Evolutionary conservation across 257 asterid species (phyloP).

Genomic region (Verbascum thapsus): DNA sequence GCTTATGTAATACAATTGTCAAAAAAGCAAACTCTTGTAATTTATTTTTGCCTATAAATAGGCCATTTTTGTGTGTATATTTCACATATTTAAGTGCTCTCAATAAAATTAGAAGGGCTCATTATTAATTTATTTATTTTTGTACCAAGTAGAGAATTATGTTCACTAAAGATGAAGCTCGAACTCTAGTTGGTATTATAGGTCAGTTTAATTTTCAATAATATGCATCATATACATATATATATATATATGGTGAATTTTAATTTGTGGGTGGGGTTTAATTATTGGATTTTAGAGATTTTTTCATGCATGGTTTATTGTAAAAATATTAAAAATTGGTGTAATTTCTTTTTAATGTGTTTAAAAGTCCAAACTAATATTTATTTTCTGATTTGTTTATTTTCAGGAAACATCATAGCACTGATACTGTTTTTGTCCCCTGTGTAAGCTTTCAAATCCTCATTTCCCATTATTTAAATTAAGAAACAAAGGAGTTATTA

Average conservation of each 20-base stretch:
- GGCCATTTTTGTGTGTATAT: not conserved
- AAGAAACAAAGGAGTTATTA: too few relatives aligned
- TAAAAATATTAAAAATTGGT: too few relatives aligned
- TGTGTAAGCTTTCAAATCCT: slow-evolving; percentile 48
- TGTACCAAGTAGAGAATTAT: slow-evolving; percentile 27
- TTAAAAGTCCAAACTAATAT: not conserved
- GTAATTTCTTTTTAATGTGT: too few relatives aligned
- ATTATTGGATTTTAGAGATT: too few relatives aligned
- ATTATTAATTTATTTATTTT: not conserved
- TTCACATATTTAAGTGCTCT: not conserved
- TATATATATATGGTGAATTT: too few relatives aligned
- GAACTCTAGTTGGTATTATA: slow-evolving; percentile 62
- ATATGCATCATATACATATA: too few relatives aligned
- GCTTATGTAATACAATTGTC: slow-evolving; percentile 30
- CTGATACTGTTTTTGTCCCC: slow-evolving; percentile 78
- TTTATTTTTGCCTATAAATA: slow-evolving; percentile 36
- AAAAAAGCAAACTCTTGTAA: slow-evolving; percentile 40
- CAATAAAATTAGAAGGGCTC: not conserved
- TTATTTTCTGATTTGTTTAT: slow-evolving; percentile 14
- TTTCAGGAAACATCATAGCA: slow-evolving; percentile 77
- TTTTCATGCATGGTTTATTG: not conserved
- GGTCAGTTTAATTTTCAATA: slow-evolving; percentile 45
- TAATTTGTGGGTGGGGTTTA: too few relatives aligned
- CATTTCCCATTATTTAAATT: too few relatives aligned
- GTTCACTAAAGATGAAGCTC: slow-evolving; percentile 49